Evolutionary conservation across 805 yeast genomes (phyloP).

Genomic region (Metschnikowia hibisci): DNA sequence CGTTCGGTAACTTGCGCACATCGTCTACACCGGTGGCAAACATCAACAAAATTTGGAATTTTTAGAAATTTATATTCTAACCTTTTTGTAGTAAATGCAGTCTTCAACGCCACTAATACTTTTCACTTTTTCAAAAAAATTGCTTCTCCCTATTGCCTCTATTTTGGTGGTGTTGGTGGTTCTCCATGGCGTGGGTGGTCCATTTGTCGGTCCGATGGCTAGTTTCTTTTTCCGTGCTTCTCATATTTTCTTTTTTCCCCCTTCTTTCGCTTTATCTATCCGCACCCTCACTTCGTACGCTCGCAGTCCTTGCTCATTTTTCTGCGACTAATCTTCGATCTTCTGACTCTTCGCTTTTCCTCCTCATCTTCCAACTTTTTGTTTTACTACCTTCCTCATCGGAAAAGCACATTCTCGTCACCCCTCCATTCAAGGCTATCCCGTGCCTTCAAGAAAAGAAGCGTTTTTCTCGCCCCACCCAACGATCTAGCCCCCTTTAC

Average conservation of each 20-base stretch:
- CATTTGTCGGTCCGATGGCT: neutral
- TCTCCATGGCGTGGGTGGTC: neutral
- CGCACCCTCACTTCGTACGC: slow-evolving; percentile 6
- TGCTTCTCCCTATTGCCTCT: slow-evolving; percentile 1
- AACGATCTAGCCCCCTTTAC: slow-evolving; percentile 2
- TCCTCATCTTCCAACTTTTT: neutral
- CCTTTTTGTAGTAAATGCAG: no score
- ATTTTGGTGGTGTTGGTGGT: neutral
- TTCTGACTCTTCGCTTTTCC: neutral
- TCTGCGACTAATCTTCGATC: slow-evolving; percentile 3
- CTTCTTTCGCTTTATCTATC: neutral
- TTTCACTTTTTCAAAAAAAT: neutral
- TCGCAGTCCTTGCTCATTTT: slow-evolving; percentile 5
- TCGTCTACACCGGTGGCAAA: no score
- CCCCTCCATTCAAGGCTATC: neutral
- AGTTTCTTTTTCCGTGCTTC: slow-evolving; percentile 4
- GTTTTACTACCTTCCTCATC: neutral
- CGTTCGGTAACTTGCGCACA: no score
- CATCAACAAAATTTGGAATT: no score
- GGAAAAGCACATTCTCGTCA: neutral
- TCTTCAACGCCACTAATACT: no score
- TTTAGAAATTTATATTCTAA: no score
- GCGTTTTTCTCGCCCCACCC: neutral
- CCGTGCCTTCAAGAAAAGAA: neutral
- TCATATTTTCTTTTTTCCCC: slow-evolving; percentile 1